Base-by-base conservation (phyloP, 2,329 filamentous ascomycete species). In the Penicillium sp. region DNA sequence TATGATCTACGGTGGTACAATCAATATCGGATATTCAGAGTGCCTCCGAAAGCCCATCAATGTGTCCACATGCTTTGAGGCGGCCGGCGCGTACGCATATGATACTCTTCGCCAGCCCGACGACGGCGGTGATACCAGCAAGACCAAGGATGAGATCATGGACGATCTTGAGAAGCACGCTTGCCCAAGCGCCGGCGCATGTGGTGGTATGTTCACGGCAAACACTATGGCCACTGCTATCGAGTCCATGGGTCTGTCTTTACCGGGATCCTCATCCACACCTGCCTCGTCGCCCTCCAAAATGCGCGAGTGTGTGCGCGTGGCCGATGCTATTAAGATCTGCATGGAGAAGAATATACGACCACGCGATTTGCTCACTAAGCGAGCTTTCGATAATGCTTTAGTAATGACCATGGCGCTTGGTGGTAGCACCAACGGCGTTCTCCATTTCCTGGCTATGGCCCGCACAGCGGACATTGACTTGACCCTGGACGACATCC, bases 1-100 rank as follows among this genome's bases (percentile, higher is more conserved):
- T 71, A 96, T 97, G 92, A 89, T 98, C 58, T 98, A 97, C 73
- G 93, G 93, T 50, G 93, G 93, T 39, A 90, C 91, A 16, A 97
- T 96, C 68, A 86, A 87, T 69, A 91, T 91, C 60, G 93, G 93
- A n/a, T 90, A 91, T 74, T 93, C 89, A 0, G 78, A 85, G 50
- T 82, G 93, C 2, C 82, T 96, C 26, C 85, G 88, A 61, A 88
- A 89, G 69, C 84, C 86, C 24, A 88, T 97, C 80, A 97, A 96
- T 75, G 90, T 97, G 63, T 89, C 86, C 37, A 93, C 89, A 5
- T 96, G 91, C 72, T 95, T 93, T 72, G 93, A 97, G 75, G 91
- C 91, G 1, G 84, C 90, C 14, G 93, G 93, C 7, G 92, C 92
- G 11, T 91, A 89, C 71, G 81, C 85, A 31, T 96, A 96, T 73